phyloP scores from a whole-genome alignment of 805 yeast species.

The Candida fluviatilis region DNA sequence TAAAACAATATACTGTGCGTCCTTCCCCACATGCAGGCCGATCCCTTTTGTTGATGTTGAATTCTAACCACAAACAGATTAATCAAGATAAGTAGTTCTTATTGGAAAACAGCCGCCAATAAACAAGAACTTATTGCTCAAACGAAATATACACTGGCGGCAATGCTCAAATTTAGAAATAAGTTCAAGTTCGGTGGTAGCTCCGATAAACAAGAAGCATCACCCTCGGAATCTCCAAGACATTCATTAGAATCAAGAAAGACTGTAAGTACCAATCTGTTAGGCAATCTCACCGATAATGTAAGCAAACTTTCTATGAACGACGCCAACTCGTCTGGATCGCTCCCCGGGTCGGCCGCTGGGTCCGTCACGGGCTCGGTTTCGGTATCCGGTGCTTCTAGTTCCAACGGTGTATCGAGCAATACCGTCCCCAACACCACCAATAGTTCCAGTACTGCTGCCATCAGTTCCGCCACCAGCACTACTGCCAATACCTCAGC shows the following conservation, averaged over 20 bases:
- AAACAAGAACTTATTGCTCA: no score
- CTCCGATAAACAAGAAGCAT: not conserved
- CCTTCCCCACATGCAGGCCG: no score
- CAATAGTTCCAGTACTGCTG: not conserved
- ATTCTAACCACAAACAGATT: no score
- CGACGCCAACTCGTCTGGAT: constrained; percentile 1
- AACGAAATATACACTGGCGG: no score
- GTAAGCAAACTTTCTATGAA: constrained; percentile 15
- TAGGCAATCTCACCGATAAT: constrained; percentile 17
- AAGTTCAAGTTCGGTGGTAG: constrained; percentile 28
- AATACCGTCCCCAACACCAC: not conserved
- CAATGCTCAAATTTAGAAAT: constrained; percentile 30
- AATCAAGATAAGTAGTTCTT: no score
- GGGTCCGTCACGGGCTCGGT: not conserved
- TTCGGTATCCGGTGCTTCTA: no score
- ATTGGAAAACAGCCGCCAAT: no score
- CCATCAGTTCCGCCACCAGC: not conserved
- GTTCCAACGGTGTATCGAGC: no score
- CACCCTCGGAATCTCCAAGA: constrained; percentile 12
- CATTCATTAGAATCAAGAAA: constrained; percentile 22
- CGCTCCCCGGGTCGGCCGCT: not conserved
- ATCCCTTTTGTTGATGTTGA: no score
- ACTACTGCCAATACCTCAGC: not conserved
- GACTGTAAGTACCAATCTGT: constrained; percentile 12
- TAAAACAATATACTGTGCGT: no score